Evolutionary conservation across 306 rosid species (phyloP), one percentile per base, ranked within the genome.

Genomic region (Quercus glauca): DNA sequence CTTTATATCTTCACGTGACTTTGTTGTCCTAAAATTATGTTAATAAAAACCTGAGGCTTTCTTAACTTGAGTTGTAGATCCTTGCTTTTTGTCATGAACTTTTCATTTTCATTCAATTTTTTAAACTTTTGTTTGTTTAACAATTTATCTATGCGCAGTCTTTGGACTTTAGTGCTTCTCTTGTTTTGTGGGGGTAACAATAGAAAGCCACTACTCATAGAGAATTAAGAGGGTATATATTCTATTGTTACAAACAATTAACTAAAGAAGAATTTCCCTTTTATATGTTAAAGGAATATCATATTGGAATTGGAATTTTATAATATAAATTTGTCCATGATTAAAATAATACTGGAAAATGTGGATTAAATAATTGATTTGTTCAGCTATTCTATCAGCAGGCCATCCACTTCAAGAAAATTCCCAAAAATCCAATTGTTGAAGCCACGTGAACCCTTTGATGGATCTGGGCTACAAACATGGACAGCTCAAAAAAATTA

Each of bases 401-500:
- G 18, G 5, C 53, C 11, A 51, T 13, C 55, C 14, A 21, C 65
- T 59, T n/a, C 28, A 61, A 75, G 74, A 26, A 75, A 65, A 53
- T 45, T n/a, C 70, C 71, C 71, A 79, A 72, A 79, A 72, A 73
- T 83, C 77, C 78, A 77, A 69, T 49, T 78, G 69, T 71, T 78
- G 77, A 69, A 75, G 74, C 35, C 86, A 86, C 85, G 85, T 71
- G 88, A 85, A 69, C 75, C 76, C 81, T 83, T 79, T 85, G 84
- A 85, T 88, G 45, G 43, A 78, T n/a, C 59, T 29, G 25, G 79
- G 59, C 79, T 72, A 52, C 25, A 79, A 79, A 56, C 77, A 85
- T 72, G 81, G 92, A 84, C 86, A 79, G 74, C 83, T 83, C 83
- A 18, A 67, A 67, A 35, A 3, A 35, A 67, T 64, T 68, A 76